Evolutionary conservation across 164 flowering plant species (phyloP).

Genomic region (Piper longum): DNA sequence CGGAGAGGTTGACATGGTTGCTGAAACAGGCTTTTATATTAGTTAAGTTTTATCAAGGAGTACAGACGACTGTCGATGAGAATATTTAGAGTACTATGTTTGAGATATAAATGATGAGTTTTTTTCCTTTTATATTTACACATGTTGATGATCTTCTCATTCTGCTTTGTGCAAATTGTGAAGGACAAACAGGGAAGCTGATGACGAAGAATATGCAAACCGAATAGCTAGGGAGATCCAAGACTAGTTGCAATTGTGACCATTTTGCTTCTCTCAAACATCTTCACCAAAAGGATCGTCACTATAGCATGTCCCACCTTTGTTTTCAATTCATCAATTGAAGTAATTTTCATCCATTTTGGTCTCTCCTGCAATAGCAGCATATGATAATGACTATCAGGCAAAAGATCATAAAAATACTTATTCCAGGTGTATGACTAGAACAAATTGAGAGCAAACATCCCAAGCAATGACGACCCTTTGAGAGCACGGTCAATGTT

Average conservation of each 20-base stretch:
- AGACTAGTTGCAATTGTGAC: constrained; percentile 70
- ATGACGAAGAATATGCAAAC: constrained; percentile 82
- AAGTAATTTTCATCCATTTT: constrained; percentile 89
- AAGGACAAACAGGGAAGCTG: constrained; percentile 95
- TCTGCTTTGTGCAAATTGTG: constrained; percentile 64
- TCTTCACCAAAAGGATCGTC: constrained; percentile 93
- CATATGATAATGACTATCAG: not conserved
- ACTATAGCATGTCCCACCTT: constrained; percentile 97
- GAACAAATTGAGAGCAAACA: constrained; percentile 80
- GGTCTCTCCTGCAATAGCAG: constrained; percentile 59
- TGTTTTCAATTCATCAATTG: constrained; percentile 88
- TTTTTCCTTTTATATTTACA: not conserved
- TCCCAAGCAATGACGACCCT: constrained; percentile 90
- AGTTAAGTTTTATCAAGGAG: no score
- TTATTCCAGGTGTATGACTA: not conserved
- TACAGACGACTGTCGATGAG: no score
- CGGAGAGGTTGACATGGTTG: no score
- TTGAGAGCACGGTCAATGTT: constrained; percentile 62
- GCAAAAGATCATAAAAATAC: not conserved
- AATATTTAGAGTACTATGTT: no score
- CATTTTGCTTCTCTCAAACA: constrained; percentile 99
- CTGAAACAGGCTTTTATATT: no score
- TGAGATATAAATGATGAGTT: no score
- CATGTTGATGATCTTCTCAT: not conserved
- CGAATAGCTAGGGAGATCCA: constrained; percentile 81